Conservation (phyloP, 768 basidiomycete species). For the Sistotremastrum suecicum region DNA sequence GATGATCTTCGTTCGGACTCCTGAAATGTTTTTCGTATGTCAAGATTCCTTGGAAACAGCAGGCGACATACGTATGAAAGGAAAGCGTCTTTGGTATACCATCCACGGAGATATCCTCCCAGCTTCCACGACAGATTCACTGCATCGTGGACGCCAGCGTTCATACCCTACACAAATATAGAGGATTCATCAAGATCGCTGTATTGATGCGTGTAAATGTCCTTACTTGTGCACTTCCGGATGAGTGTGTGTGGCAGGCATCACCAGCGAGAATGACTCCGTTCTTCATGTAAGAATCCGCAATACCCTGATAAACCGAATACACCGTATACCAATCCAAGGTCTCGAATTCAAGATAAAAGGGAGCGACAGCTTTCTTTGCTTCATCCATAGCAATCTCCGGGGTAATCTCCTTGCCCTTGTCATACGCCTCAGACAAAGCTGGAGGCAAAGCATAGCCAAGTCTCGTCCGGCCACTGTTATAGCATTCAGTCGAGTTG, state of each 20-base stretch:
- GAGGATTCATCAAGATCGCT: no score
- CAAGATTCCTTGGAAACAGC: no score
- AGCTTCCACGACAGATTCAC: slow-evolving; percentile 8
- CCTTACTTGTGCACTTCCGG: slow-evolving; percentile 1
- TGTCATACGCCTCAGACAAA: neutral
- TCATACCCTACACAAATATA: slow-evolving; percentile 4
- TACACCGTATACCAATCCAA: slow-evolving; percentile 9
- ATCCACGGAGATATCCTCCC: slow-evolving; percentile 4
- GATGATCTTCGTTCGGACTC: slow-evolving; percentile 4
- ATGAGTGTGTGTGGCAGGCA: slow-evolving; percentile 8
- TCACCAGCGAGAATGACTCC: slow-evolving; percentile 7
- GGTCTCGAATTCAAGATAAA: slow-evolving; percentile 4
- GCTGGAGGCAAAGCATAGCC: slow-evolving; percentile 1
- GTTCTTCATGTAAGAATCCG: slow-evolving; percentile 2
- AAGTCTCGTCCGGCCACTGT: slow-evolving; percentile 2
- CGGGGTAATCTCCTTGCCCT: neutral
- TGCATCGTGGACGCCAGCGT: slow-evolving; percentile 7
- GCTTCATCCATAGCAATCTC: slow-evolving; percentile 2
- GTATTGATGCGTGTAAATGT: no score
- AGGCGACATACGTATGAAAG: slow-evolving; percentile 1
- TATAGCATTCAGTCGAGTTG: no score
- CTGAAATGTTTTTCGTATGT: no score
- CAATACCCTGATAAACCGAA: slow-evolving; percentile 6
- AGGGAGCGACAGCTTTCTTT: slow-evolving; percentile 6
- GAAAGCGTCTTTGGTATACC: slow-evolving; percentile 1